Base-by-base conservation (phyloP, 805 yeast species). In the Metschnikowia colocasiae region DNA sequence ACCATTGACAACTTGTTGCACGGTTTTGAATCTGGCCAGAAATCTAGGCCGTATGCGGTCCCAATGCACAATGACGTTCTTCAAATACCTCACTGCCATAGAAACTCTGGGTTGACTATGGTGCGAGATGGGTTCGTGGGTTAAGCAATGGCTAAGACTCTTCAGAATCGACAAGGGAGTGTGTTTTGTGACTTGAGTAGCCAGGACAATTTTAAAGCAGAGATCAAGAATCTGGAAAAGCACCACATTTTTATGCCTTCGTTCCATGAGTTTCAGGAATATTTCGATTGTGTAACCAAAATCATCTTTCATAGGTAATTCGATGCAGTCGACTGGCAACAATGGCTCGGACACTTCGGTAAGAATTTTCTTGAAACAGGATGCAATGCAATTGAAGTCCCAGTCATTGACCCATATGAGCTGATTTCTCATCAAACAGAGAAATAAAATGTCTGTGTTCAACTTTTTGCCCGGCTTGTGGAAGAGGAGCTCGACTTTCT, bases 401-500 rank as follows among this genome's bases (percentile, higher is more conserved):
- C 80, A 82, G 58, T 81, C 85, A 45, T 71, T 71, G 31, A 81
- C 65, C 64, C 79, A 71, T 26, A 81, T 59, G 27, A 73, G 55
- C 60, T 81, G 87, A 57, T 78, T 75, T 27, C 85, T 63, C 56
- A 71, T 74, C 20, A 80, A 75, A 33, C 83, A 75, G 50, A 71
- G 74, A 43, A 68, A 64, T 37, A 80, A 60, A 18, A 81, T 71
- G 42, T 73, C 67, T 2, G 79, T 71, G 41, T 68, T 63, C 31
- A 63, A 52, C 47, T 73, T 75, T 42, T 79, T 75, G 0, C 85
- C 86, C 1, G 85, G 85, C 52, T 69, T 74, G 51, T 79, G 80
- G 52, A 81, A 78, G 1, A 81, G 62, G 30, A 78, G 59, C 49
- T 78, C 81, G 15, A 68, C 66, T 43, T 68, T 59, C 26, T 62